A percentile compares a stretch with the other conserved stretches of the same genome.
These are phyloP conservation scores for Neophaeococcomyces mojaviensis DNA, from an alignment of 2,329 filamentous ascomycete species.

Conservation along the genomic window DNA sequence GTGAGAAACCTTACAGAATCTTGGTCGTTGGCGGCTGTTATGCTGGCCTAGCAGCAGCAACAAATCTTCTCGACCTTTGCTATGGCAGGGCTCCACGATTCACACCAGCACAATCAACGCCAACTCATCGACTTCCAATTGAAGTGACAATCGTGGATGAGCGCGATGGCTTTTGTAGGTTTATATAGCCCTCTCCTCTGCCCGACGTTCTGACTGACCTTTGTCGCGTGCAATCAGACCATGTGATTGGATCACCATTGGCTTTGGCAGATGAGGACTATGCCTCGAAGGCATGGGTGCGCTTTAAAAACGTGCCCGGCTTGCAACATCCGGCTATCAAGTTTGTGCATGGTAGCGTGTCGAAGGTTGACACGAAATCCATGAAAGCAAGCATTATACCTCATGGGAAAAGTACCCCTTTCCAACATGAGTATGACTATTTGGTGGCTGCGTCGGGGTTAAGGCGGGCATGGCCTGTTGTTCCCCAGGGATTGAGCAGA, in stretches of 20 bases:
- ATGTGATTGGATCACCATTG: conserved; percentile 68
- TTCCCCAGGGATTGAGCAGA: conserved; percentile 57
- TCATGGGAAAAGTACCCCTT: conserved; percentile 36
- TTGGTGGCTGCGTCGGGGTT: conserved; percentile 66
- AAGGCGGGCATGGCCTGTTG: conserved; percentile 62
- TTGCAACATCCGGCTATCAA: conserved; percentile 56
- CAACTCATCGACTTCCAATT: conserved; percentile 44
- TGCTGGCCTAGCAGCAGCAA: conserved; percentile 57
- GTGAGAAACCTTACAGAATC: conserved; percentile 38
- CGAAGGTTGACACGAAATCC: conserved; percentile 49
- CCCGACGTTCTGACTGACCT: too few relatives aligned
- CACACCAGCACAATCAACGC: conserved; percentile 21
- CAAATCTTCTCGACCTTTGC: conserved; percentile 61
- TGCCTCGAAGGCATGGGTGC: conserved; percentile 62
- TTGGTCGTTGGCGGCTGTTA: conserved; percentile 67
- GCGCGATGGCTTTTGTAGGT: conserved; percentile 77
- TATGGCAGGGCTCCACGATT: conserved; percentile 49
- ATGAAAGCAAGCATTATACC: conserved; percentile 55
- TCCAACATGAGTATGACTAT: conserved; percentile 56
- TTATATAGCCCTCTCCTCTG: too few relatives aligned
- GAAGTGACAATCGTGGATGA: conserved; percentile 71
- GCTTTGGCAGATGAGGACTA: conserved; percentile 59
- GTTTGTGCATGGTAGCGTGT: conserved; percentile 60
- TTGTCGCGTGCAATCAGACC: too few relatives aligned
- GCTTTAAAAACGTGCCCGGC: conserved; percentile 59